A percentile compares a stretch with the other conserved stretches of the same genome.
phyloP scores from a whole-genome alignment of 1,139 yeast genomes.

The Scheffersomyces parashehatae region DNA sequence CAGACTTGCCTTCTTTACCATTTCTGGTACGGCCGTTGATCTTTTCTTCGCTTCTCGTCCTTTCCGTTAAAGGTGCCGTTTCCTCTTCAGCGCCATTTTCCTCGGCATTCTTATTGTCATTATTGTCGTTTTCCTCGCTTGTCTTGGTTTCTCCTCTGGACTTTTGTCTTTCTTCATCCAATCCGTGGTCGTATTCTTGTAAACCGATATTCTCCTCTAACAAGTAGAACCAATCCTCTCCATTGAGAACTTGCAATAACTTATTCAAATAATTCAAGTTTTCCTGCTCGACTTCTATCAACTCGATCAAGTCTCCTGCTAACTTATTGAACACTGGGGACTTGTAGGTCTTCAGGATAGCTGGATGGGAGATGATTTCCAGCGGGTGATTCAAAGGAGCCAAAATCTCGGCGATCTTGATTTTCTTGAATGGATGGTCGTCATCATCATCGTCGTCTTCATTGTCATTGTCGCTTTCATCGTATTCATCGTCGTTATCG shows the following conservation, averaged over 20 bases:
- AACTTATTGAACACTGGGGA: constrained; percentile 52
- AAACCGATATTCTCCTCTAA: constrained; percentile 65
- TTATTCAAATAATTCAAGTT: constrained; percentile 70
- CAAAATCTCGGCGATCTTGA: constrained; percentile 55
- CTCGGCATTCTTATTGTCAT: background rate
- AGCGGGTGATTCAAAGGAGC: constrained; percentile 81
- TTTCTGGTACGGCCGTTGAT: background rate
- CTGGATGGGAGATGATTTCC: constrained; percentile 72
- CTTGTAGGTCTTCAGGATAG: constrained; percentile 64
- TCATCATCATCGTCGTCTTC: constrained; percentile 28
- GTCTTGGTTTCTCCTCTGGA: background rate
- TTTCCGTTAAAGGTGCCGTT: background rate
- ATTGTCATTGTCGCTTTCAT: constrained; percentile 20
- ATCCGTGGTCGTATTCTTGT: constrained; percentile 69
- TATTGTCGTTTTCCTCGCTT: background rate
- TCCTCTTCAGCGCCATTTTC: background rate
- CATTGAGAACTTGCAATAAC: constrained; percentile 75
- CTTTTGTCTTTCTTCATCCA: constrained; percentile 30
- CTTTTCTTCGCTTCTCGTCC: background rate
- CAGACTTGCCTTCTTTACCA: constrained; percentile 7
- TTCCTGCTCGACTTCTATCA: constrained; percentile 78
- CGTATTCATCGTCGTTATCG: constrained; percentile 8
- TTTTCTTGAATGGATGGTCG: constrained; percentile 34
- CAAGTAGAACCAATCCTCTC: constrained; percentile 77
- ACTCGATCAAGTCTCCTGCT: constrained; percentile 70